Evolutionary conservation across 768 basidiomycete species (phyloP).

Genomic region (Amanita molliuscula): DNA sequence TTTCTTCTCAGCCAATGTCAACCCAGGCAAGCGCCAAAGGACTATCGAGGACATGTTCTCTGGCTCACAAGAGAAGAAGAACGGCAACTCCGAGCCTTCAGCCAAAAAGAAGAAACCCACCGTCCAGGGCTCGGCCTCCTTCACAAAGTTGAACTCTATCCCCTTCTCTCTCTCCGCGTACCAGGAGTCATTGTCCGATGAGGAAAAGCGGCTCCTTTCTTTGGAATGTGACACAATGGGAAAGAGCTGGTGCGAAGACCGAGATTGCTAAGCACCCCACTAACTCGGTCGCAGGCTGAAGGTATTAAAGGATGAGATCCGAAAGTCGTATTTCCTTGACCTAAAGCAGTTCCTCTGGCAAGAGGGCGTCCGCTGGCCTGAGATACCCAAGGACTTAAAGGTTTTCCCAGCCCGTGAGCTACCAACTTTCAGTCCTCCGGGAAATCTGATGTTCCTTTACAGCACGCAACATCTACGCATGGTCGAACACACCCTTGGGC

Average conservation of each 20-base stretch:
- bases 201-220: constrained; percentile 44
- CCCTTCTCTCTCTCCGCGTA: constrained; percentile 56
- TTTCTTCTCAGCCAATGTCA: neutral
- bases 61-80: constrained; percentile 18
- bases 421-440: neutral
- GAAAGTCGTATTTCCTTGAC: constrained; percentile 65
- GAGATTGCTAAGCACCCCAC: neutral
- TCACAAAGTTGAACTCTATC: constrained; percentile 46
- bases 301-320: constrained; percentile 62
- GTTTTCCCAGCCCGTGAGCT: constrained; percentile 76
- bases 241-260: constrained; percentile 47
- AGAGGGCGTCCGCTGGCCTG: constrained; percentile 47
- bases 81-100: constrained; percentile 15
- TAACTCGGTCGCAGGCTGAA: constrained; percentile 44
- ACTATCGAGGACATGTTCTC: constrained; percentile 60
- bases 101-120: constrained; percentile 37
- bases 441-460: neutral
- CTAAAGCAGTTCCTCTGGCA: constrained; percentile 63
- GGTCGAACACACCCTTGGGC: constrained; percentile 83
- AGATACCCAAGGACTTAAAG: constrained; percentile 34
- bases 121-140: constrained; percentile 9
- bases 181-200: constrained; percentile 41
- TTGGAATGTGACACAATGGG: constrained; percentile 71
- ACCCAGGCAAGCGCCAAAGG: constrained; percentile 42
- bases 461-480: constrained; percentile 82